phyloP scores from a whole-genome alignment of 1,284 basidiomycete species.

The Austroboletus niveus region DNA sequence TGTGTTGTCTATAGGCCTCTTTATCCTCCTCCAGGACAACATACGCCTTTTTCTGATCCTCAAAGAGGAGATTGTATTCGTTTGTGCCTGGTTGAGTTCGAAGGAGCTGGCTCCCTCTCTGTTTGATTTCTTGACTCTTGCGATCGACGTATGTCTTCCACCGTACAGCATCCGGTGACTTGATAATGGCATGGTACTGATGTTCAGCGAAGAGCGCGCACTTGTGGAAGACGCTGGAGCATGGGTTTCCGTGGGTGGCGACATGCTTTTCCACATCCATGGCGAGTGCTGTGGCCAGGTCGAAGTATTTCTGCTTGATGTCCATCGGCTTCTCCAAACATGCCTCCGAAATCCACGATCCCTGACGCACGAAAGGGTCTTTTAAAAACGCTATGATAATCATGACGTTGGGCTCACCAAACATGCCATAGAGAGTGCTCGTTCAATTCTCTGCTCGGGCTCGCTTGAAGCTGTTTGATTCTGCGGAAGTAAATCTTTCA shows the following conservation, averaged over 20 bases:
- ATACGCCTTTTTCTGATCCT: conserved; percentile 40
- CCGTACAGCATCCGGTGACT: conserved; percentile 71
- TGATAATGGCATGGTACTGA: conserved; percentile 72
- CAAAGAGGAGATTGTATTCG: conserved; percentile 24
- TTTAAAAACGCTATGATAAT: conserved; percentile 1
- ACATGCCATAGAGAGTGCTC: conserved; percentile 55
- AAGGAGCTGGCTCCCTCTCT: conserved; percentile 45
- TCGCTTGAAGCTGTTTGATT: conserved; percentile 11
- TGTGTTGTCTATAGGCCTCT: conserved; percentile 59
- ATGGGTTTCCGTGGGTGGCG: conserved; percentile 30
- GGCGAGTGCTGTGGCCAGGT: conserved; percentile 53
- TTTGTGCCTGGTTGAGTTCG: conserved; percentile 28
- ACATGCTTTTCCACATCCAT: conserved; percentile 23
- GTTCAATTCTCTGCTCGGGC: conserved; percentile 24
- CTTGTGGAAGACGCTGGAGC: conserved; percentile 73
- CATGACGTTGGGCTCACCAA: conserved; percentile 46
- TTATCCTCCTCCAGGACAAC: conserved; percentile 54
- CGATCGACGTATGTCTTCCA: conserved; percentile 75
- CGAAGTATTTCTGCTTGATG: conserved; percentile 73
- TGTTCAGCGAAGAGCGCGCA: conserved; percentile 88
- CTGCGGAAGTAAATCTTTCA: conserved; percentile 44
- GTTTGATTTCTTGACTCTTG: conserved; percentile 62
- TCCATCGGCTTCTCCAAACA: conserved; percentile 79
- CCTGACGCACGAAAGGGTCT: conserved; percentile 45
- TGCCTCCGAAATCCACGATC: conserved; percentile 87